Evolutionary conservation across 2,329 filamentous ascomycete genomes (phyloP).

Genomic region (Chaetomium olivaceum): DNA sequence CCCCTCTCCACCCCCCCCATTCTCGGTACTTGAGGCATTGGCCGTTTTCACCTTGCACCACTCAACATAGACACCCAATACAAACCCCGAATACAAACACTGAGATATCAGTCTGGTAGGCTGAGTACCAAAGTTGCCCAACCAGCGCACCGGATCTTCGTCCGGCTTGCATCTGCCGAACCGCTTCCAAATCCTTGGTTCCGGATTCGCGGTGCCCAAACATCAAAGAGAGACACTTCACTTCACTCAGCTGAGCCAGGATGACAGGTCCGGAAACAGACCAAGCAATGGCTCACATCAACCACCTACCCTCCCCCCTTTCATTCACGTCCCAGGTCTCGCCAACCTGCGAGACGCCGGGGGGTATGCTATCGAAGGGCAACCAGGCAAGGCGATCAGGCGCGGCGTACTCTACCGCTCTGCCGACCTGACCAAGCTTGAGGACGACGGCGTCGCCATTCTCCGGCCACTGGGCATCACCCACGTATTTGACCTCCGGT

Average conservation of each 20-base stretch:
- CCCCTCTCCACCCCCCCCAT: neutral
- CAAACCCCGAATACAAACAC: neutral
- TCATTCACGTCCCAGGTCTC: constrained; percentile 56
- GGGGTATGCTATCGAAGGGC: constrained; percentile 51
- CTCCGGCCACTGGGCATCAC: constrained; percentile 60
- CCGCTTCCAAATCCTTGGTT: neutral
- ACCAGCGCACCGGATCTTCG: neutral
- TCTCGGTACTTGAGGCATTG: neutral
- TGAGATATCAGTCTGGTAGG: neutral
- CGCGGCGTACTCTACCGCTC: constrained; percentile 64
- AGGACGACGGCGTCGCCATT: constrained; percentile 51
- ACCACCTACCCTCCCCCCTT: constrained; percentile 46
- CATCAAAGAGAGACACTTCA: too few species aligned
- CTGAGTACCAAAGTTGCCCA: neutral
- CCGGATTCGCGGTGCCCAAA: neutral
- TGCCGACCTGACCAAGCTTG: constrained; percentile 64
- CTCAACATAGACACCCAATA: neutral
- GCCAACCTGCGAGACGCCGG: constrained; percentile 70
- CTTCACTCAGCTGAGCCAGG: neutral
- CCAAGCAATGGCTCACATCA: neutral
- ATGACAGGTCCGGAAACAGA: neutral
- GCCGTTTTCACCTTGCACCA: neutral
- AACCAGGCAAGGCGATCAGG: constrained; percentile 46
- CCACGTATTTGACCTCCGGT: constrained; percentile 69
- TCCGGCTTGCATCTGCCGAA: neutral